These are phyloP conservation scores for Acanthamoeba rhysodes DNA, from an alignment of 208 protist species.

Conservation along the genomic window DNA sequence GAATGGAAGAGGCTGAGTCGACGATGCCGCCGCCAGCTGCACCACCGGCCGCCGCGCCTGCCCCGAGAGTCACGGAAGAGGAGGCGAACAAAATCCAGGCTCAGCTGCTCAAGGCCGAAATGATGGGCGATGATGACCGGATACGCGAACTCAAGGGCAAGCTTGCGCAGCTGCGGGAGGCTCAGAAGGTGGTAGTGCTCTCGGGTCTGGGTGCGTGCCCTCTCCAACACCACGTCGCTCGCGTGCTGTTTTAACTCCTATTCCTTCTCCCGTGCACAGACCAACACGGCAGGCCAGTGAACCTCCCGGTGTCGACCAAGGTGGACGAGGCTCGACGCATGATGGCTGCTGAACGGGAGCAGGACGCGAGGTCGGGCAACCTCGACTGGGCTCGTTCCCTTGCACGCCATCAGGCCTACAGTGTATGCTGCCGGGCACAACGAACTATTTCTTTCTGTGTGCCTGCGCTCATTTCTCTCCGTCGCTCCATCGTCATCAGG, in stretches of 20 bases:
- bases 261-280: not conserved
- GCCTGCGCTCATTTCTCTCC: not conserved
- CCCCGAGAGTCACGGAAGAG: not conserved
- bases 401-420: not conserved
- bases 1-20: not conserved
- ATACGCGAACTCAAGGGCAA: slow-evolving; percentile 33
- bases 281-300: not conserved
- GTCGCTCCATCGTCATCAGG: not conserved
- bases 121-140: slow-evolving; percentile 34
- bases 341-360: slow-evolving; percentile 3
- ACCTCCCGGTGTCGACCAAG: not conserved
- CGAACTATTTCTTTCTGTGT: not conserved
- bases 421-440: not conserved
- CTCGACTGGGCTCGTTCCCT: not conserved
- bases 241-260: not conserved
- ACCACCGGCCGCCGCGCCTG: not conserved
- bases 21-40: not conserved
- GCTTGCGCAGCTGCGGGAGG: not conserved
- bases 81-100: slow-evolving; percentile 26
- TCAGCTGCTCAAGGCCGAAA: slow-evolving; percentile 26
- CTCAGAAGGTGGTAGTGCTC: slow-evolving; percentile 11
- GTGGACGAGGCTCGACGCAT: not conserved
- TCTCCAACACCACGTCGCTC: not conserved
- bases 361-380: not conserved
- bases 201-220: not conserved